These are phyloP conservation scores for Fusarium pseudograminearum DNA, from an alignment of 2,329 filamentous ascomycete species.

Conservation along the genomic window DNA sequence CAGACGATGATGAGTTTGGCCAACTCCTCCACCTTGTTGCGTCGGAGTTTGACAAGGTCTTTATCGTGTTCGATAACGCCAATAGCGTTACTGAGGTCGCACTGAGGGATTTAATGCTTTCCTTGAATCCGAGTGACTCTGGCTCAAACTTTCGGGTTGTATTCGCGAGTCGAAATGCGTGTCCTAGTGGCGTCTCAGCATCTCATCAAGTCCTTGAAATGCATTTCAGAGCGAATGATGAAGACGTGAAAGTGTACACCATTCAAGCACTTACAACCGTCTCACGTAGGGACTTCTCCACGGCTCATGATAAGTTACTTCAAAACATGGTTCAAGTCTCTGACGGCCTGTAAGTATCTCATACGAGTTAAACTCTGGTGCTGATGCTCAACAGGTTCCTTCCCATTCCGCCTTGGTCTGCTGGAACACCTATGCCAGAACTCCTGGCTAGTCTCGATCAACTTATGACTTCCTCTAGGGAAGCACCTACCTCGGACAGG, in stretches of 20 bases:
- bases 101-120: not conserved
- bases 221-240: not conserved
- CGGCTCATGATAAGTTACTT: not conserved
- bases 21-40: not conserved
- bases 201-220: not conserved
- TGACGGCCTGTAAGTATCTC: not conserved
- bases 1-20: not conserved
- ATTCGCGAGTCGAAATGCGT: not conserved
- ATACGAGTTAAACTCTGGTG: too few species aligned
- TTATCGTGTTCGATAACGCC: not conserved
- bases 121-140: not conserved
- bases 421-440: not conserved
- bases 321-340: not conserved
- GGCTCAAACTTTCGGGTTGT: not conserved
- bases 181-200: not conserved
- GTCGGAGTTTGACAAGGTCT: not conserved
- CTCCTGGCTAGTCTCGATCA: not conserved
- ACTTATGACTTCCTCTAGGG: not conserved
- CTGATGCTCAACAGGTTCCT: not conserved
- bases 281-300: not conserved
- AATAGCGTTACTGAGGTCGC: not conserved
- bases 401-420: not conserved
- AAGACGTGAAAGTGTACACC: not conserved
- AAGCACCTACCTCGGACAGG: rapidly evolving
- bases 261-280: not conserved